Evolutionary conservation across 805 yeast genomes (phyloP).

Genomic region (Saccharomycopsis vini): DNA sequence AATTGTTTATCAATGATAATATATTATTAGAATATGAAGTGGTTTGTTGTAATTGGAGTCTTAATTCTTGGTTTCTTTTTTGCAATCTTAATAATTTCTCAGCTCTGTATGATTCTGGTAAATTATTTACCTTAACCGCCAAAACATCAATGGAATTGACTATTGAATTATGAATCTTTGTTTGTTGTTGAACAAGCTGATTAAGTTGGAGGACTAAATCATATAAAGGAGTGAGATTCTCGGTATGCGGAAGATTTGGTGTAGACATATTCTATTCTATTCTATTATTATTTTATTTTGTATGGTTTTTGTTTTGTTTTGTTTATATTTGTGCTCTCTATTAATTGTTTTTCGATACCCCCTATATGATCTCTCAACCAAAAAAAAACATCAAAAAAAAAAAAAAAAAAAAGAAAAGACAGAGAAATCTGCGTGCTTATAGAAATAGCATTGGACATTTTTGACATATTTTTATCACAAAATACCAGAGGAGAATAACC

Average conservation of each 20-base stretch:
- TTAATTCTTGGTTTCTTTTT: slow-evolving; percentile 5
- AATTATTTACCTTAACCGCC: slow-evolving; percentile 1
- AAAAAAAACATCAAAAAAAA: too few species aligned
- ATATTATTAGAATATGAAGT: slow-evolving; percentile 3
- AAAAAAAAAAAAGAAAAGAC: too few species aligned
- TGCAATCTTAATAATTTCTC: background rate
- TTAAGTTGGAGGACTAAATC: slow-evolving; percentile 15
- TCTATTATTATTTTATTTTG: too few species aligned
- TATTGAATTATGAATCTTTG: slow-evolving; percentile 12
- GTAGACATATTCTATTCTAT: slow-evolving; percentile 10
- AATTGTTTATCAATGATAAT: slow-evolving; percentile 13
- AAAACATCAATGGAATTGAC: slow-evolving; percentile 10
- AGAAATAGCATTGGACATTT: too few species aligned
- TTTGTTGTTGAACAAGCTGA: slow-evolving; percentile 10
- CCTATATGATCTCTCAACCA: too few species aligned
- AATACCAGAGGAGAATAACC: too few species aligned
- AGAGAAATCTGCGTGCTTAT: too few species aligned
- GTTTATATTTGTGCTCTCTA: too few species aligned
- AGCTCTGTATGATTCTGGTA: background rate
- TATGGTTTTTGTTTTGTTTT: too few species aligned
- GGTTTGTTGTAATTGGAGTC: slow-evolving; percentile 1
- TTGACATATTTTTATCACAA: too few species aligned
- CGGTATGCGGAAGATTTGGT: slow-evolving; percentile 19
- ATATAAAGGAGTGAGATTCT: slow-evolving; percentile 16
- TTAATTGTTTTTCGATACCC: too few species aligned